Conservation (phyloP, 2,329 filamentous ascomycete genomes). For the Plenodomus tracheiphilus region DNA sequence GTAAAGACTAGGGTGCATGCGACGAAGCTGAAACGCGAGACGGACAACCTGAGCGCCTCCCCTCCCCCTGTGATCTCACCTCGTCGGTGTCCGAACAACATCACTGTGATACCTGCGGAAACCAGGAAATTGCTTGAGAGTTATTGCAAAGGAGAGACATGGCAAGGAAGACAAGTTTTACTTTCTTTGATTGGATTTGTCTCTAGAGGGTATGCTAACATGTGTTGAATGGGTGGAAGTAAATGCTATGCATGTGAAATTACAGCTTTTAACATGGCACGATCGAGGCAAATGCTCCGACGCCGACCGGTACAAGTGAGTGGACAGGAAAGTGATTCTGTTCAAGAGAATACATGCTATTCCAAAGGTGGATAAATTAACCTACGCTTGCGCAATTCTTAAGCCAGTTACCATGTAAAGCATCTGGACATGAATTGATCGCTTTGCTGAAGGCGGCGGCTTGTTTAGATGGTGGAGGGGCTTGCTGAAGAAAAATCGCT, state of each 20-base stretch:
- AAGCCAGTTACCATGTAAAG: not conserved
- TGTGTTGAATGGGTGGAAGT: not conserved
- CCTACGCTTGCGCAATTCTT: constrained; percentile 11
- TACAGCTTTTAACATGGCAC: constrained; percentile 16
- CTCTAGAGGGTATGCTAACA: constrained; percentile 7
- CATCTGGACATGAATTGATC: not conserved
- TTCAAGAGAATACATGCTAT: too few relatives aligned
- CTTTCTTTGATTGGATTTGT: constrained; percentile 3
- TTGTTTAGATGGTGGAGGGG: not conserved
- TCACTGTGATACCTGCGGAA: not conserved
- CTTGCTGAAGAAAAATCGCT: not conserved
- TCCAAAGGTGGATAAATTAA: not conserved
- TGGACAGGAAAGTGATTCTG: constrained; percentile 8
- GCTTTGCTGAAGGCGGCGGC: not conserved
- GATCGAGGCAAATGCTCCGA: constrained; percentile 11
- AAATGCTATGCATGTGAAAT: constrained; percentile 9
- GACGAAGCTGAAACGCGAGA: constrained; percentile 28
- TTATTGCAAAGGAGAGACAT: too few relatives aligned
- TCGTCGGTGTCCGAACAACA: not conserved
- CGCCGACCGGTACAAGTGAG: constrained; percentile 6
- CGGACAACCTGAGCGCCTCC: too few relatives aligned
- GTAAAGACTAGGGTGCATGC: constrained; percentile 13
- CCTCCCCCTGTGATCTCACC: not conserved
- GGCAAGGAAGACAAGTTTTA: not conserved
- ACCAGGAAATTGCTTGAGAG: too few relatives aligned